phyloP scores from a whole-genome alignment of 345 rosid genomes.

The Populus simonii region DNA sequence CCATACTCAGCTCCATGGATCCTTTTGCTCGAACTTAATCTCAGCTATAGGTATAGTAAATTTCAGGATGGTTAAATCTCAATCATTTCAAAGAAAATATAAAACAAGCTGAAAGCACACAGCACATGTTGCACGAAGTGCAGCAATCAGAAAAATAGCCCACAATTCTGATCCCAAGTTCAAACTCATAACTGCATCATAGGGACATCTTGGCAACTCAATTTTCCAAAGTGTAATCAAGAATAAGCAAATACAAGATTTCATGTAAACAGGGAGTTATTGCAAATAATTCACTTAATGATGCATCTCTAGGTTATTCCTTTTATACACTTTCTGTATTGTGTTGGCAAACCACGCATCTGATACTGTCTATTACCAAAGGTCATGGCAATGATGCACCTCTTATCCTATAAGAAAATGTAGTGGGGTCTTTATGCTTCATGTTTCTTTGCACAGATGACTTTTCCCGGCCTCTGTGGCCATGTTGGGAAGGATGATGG shows the following conservation, averaged over 20 bases:
- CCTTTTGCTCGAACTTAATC: not conserved
- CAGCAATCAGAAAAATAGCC: not conserved
- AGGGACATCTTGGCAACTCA: not conserved
- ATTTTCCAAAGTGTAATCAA: not conserved
- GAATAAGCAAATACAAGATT: not conserved
- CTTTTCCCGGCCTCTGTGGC: not conserved
- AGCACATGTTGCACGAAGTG: not conserved
- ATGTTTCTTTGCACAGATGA: not conserved
- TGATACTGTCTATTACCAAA: too few relatives aligned
- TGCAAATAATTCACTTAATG: not conserved
- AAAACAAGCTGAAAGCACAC: not conserved
- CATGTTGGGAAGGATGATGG: not conserved
- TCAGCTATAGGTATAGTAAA: not conserved
- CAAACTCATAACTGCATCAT: not conserved
- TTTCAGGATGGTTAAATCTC: not conserved
- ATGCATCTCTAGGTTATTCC: not conserved
- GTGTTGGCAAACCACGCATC: not conserved
- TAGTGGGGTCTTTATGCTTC: not conserved
- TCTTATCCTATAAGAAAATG: not conserved
- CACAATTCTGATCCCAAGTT: not conserved
- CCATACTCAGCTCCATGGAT: not conserved
- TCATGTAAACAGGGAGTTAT: not conserved
- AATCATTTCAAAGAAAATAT: not conserved
- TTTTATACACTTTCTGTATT: not conserved
- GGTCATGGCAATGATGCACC: not conserved